phyloP scores from a whole-genome alignment of 495 filamentous ascomycete species.

The Aspergillus panamensis region DNA sequence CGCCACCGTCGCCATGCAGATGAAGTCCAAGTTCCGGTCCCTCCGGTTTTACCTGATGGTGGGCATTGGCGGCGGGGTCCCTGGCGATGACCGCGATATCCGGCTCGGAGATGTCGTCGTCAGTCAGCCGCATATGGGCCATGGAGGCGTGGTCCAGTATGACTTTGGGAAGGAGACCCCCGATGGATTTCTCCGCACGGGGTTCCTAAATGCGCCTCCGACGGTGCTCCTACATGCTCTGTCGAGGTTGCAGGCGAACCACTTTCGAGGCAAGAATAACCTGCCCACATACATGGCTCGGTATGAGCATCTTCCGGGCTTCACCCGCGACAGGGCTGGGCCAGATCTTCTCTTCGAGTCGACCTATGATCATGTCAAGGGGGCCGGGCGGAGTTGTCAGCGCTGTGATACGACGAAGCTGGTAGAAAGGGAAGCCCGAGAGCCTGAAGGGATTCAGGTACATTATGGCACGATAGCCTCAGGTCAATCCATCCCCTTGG shows the following conservation, averaged over 20 bases:
- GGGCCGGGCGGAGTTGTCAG: not conserved
- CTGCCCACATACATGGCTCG: not conserved
- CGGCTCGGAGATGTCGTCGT: conserved; percentile 37
- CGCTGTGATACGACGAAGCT: not conserved
- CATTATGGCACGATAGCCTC: not conserved
- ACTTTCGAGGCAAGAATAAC: not conserved
- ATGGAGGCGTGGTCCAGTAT: conserved; percentile 33
- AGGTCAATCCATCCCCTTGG: not conserved
- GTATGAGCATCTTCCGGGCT: not conserved
- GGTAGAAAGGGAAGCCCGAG: not conserved
- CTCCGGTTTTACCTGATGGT: conserved; percentile 30
- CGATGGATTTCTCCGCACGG: not conserved
- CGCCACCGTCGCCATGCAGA: conserved; percentile 22
- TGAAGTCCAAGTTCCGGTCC: conserved; percentile 22
- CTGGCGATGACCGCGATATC: conserved; percentile 23
- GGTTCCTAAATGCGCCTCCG: not conserved
- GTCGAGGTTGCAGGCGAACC: not conserved
- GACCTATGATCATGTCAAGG: not conserved
- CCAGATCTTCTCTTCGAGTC: not conserved
- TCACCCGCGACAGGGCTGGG: not conserved
- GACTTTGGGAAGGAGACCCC: conserved; percentile 33
- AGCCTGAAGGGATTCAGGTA: not conserved
- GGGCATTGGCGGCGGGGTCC: conserved; percentile 36
- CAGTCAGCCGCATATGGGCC: conserved; percentile 18
- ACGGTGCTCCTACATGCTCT: not conserved